phyloP scores from a whole-genome alignment of 805 yeast genomes.

The Ogataea philodendri region DNA sequence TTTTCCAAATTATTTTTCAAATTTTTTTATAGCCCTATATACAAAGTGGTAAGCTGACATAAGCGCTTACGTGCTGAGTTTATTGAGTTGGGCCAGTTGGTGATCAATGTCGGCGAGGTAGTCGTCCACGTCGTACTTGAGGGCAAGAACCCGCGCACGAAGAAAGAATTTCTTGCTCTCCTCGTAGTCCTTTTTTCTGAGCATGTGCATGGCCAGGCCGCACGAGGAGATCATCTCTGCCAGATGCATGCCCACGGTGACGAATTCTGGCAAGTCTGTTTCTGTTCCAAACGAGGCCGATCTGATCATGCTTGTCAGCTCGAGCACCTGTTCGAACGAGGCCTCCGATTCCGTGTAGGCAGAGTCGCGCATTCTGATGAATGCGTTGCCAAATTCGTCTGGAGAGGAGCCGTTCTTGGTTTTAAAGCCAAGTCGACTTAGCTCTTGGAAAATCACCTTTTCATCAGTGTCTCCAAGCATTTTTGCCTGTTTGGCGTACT shows the following conservation, averaged over 20 bases:
- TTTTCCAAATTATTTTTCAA: slow-evolving; percentile 6
- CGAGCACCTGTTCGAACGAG: slow-evolving; percentile 17
- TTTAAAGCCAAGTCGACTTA: slow-evolving; percentile 5
- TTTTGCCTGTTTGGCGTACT: slow-evolving; percentile 6
- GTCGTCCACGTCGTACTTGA: slow-evolving; percentile 18
- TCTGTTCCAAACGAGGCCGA: slow-evolving; percentile 14
- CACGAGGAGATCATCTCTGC: slow-evolving; percentile 21
- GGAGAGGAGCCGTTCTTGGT: slow-evolving; percentile 2
- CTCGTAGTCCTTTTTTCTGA: slow-evolving; percentile 11
- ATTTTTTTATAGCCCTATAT: too few species aligned
- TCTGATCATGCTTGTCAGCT: slow-evolving; percentile 13
- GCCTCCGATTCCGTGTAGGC: slow-evolving; percentile 12
- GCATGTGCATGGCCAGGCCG: slow-evolving; percentile 18
- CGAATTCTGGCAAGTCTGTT: slow-evolving; percentile 15
- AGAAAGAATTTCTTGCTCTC: slow-evolving; percentile 18
- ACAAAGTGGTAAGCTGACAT: too few species aligned
- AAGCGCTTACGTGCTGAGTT: slow-evolving; percentile 1
- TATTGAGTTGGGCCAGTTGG: slow-evolving; percentile 9
- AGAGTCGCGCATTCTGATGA: slow-evolving; percentile 5
- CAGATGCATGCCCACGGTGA: slow-evolving; percentile 16
- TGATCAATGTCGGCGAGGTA: slow-evolving; percentile 19
- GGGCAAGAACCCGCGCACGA: slow-evolving; percentile 19
- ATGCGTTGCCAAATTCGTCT: neutral
- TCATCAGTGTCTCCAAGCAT: slow-evolving; percentile 1
- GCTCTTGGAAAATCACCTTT: slow-evolving; percentile 6